phyloP scores from a whole-genome alignment of 306 rosid species.

The Urtica urens region DNA sequence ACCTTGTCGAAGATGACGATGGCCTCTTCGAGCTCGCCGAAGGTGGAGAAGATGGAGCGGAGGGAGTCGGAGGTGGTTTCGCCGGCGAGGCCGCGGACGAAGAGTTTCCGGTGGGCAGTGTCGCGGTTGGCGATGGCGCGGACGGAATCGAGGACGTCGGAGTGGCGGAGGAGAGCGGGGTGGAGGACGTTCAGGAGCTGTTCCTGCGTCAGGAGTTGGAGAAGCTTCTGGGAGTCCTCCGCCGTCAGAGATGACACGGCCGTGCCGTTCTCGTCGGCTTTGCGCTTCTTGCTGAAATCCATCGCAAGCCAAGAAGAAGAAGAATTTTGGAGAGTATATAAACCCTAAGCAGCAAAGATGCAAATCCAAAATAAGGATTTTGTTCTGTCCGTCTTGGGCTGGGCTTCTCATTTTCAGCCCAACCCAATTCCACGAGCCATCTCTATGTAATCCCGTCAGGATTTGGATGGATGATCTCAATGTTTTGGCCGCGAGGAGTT shows the following conservation, averaged over 20 bases:
- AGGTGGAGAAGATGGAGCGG: slow-evolving; percentile 71
- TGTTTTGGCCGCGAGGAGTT: too few species aligned
- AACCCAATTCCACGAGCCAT: too few species aligned
- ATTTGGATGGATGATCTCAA: too few species aligned
- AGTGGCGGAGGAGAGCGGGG: slow-evolving; percentile 56
- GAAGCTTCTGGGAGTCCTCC: slow-evolving; percentile 61
- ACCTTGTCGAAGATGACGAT: slow-evolving; percentile 73
- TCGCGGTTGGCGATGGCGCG: slow-evolving; percentile 61
- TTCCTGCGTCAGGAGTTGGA: slow-evolving; percentile 59
- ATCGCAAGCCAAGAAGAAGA: too few species aligned
- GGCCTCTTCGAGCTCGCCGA: slow-evolving; percentile 89
- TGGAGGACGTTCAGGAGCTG: slow-evolving; percentile 72
- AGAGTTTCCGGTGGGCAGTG: slow-evolving; percentile 78
- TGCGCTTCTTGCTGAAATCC: slow-evolving; percentile 80
- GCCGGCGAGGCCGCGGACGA: slow-evolving; percentile 91
- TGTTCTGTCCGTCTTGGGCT: too few species aligned
- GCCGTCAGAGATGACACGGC: slow-evolving; percentile 33
- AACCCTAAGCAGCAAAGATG: too few species aligned
- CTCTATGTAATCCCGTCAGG: too few species aligned
- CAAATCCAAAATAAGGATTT: too few species aligned
- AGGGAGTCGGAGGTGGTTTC: slow-evolving; percentile 89
- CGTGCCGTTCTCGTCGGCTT: slow-evolving; percentile 68
- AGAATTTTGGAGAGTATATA: too few species aligned
- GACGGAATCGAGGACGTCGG: slow-evolving; percentile 66
- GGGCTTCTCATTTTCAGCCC: too few species aligned